Conservation (phyloP, 805 yeast genomes). For the Teunomyces funiuensis region DNA sequence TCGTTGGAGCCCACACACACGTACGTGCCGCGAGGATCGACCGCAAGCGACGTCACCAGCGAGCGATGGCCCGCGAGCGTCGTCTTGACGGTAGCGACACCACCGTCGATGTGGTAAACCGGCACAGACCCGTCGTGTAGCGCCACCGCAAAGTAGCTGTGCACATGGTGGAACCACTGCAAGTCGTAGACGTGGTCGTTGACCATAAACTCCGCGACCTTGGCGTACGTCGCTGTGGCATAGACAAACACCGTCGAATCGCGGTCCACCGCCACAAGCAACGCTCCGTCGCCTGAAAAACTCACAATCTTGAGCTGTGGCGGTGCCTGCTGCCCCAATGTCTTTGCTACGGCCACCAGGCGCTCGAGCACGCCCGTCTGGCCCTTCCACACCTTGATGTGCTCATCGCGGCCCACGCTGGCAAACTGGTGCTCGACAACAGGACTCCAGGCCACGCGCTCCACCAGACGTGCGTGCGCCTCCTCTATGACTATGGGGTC, state of each 20-base stretch:
- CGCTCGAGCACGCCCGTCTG: constrained; percentile 31
- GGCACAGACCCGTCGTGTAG: constrained; percentile 46
- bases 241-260: constrained; percentile 37
- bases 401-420: constrained; percentile 48
- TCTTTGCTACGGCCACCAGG: constrained; percentile 27
- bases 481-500: constrained; percentile 42
- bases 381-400: constrained; percentile 48
- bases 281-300: constrained; percentile 49
- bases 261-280: constrained; percentile 45
- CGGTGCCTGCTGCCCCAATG: constrained; percentile 14
- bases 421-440: constrained; percentile 44
- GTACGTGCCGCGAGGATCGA: constrained; percentile 54
- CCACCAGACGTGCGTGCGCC: constrained; percentile 41
- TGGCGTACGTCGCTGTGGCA: constrained; percentile 28
- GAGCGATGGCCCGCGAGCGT: constrained; percentile 48
- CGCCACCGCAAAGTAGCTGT: constrained; percentile 36
- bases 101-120: constrained; percentile 17
- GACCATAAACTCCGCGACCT: constrained; percentile 21
- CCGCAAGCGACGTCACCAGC: constrained; percentile 43
- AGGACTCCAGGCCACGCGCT: constrained; percentile 51
- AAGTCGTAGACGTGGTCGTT: constrained; percentile 38
- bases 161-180: constrained; percentile 47
- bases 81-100: constrained; percentile 11
- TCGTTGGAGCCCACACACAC: constrained; percentile 58
- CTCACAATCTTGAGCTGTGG: constrained; percentile 18